Base-by-base conservation (phyloP, 192 early-diverging fungal species). In the Phycomyces nitens region DNA sequence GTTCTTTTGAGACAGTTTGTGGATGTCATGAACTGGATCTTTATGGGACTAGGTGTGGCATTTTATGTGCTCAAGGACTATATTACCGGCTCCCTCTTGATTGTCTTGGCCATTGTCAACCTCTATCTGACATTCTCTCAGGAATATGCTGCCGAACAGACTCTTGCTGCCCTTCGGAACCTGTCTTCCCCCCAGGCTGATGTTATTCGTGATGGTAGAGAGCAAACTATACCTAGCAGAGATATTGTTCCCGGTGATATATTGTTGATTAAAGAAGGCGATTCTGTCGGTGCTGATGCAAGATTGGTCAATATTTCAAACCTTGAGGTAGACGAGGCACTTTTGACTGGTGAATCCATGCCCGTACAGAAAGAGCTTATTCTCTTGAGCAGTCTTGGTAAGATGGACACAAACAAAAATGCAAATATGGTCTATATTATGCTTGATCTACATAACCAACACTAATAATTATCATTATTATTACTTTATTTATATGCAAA, bases 121-220 rank as follows among this genome's bases (percentile, higher is more conserved):
- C 83, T 94, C 18, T 73, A 88, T 43, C 88, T 99, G 54, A 92
- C 93, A 8, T 96, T 98, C 64, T 82, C 89, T 6, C 97, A 99
- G 79, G 97, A 99, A 67, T 98, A 88, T 81, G 89, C 92, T 60
- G 97, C 97, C 1, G 92, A 88, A 59, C 89, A 94, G 66, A 94
- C 96, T 3, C 79, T 98, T 79, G 93, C 94, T 62, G 92, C 96
- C 21, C 78, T 98, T 38, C 77, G 89, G 43, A 90, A 89, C 34
- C 76, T 98, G 66, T 85, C 88, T 11, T 94, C 94, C 1, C 93
- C 95, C 3, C 86, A 85, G 55, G 90, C 94, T 16, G 81, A 81
- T 27, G 94, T 98, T 12, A 80, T 98, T 69, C 92, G 96, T 53
- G 92, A 91, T 50, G 91, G 92, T 18, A 78, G 77, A 44, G 81